Conservation (phyloP, 2,329 filamentous ascomycete genomes). For the Neonectria ditissima region DNA sequence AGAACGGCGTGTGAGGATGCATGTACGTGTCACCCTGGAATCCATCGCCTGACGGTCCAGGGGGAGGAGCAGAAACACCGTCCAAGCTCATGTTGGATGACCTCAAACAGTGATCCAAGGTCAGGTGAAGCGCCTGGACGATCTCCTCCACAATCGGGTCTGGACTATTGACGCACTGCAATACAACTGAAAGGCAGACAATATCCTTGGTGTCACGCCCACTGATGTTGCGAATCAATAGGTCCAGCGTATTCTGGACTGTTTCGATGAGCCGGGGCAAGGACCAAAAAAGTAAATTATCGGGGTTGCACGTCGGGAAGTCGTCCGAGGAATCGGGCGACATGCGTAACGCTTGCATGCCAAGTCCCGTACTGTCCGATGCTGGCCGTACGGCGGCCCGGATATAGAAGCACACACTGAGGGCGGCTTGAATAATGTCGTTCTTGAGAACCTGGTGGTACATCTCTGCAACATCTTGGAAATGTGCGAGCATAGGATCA, state of each 20-base stretch:
- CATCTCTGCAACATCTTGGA: slow-evolving; percentile 62
- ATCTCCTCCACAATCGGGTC: slow-evolving; percentile 59
- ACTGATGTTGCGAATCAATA: slow-evolving; percentile 59
- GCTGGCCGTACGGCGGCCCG: slow-evolving; percentile 48
- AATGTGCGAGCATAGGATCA: slow-evolving; percentile 60
- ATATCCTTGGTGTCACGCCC: slow-evolving; percentile 65
- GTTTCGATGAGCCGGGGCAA: slow-evolving; percentile 54
- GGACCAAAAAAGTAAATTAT: slow-evolving; percentile 57
- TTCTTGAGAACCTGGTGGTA: slow-evolving; percentile 65
- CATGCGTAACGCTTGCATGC: slow-evolving; percentile 48
- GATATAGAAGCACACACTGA: slow-evolving; percentile 68
- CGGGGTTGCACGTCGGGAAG: slow-evolving; percentile 49
- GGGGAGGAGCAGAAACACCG: slow-evolving; percentile 38
- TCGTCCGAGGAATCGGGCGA: slow-evolving; percentile 52
- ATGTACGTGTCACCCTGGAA: slow-evolving; percentile 45
- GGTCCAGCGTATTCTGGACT: slow-evolving; percentile 61
- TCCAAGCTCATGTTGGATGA: slow-evolving; percentile 59
- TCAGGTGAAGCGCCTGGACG: slow-evolving; percentile 53
- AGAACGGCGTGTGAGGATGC: slow-evolving; percentile 45
- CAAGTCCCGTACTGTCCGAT: slow-evolving; percentile 46
- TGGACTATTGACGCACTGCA: slow-evolving; percentile 57
- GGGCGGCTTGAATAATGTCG: slow-evolving; percentile 66
- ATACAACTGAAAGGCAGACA: slow-evolving; percentile 60
- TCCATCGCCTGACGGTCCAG: slow-evolving; percentile 26
- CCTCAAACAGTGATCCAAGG: slow-evolving; percentile 60